Evolutionary conservation across 2,329 filamentous ascomycete species (phyloP).

Genomic region (Alternaria gaisen): DNA sequence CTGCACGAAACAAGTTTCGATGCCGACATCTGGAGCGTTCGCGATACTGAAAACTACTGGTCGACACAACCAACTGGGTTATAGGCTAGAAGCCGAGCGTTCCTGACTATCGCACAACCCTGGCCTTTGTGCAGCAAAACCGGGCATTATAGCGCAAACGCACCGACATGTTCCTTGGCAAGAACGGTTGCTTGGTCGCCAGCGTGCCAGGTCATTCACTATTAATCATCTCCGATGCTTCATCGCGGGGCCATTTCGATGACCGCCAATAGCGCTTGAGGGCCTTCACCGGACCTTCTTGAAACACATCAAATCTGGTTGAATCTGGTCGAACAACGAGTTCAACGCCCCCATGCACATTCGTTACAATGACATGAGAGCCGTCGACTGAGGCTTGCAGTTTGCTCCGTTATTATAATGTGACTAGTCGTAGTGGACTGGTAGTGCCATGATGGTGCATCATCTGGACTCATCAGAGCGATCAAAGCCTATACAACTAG

Average conservation of each 20-base stretch:
- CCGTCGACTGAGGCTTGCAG: conserved; percentile 8
- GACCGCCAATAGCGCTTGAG: conserved; percentile 30
- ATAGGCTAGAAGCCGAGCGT: conserved; percentile 19
- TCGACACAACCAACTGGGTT: conserved; percentile 4
- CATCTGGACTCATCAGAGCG: conserved; percentile 19
- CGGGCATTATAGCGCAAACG: conserved; percentile 22
- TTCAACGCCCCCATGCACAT: conserved; percentile 18
- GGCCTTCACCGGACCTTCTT: conserved; percentile 13
- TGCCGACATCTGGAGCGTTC: conserved; percentile 7
- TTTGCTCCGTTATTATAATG: conserved; percentile 16
- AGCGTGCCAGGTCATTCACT: conserved; percentile 42
- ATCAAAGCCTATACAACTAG: conserved; percentile 17
- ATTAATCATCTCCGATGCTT: conserved; percentile 33
- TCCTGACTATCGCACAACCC: conserved; percentile 29
- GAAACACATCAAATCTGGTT: conserved; percentile 29
- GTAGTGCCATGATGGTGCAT: conserved; percentile 20
- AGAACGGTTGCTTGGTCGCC: conserved; percentile 40
- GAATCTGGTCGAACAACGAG: conserved; percentile 23
- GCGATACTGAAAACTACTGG: neutral
- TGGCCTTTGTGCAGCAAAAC: conserved; percentile 30
- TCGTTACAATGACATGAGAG: conserved; percentile 12
- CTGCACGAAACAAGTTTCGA: conserved; percentile 1
- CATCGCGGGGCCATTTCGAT: conserved; percentile 23
- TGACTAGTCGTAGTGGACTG: conserved; percentile 19
- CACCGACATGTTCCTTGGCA: conserved; percentile 38